A percentile compares a stretch with the other conserved stretches of the same genome.
Evolutionary conservation across 306 rosid species (phyloP).

Genomic region (Malus fusca): DNA sequence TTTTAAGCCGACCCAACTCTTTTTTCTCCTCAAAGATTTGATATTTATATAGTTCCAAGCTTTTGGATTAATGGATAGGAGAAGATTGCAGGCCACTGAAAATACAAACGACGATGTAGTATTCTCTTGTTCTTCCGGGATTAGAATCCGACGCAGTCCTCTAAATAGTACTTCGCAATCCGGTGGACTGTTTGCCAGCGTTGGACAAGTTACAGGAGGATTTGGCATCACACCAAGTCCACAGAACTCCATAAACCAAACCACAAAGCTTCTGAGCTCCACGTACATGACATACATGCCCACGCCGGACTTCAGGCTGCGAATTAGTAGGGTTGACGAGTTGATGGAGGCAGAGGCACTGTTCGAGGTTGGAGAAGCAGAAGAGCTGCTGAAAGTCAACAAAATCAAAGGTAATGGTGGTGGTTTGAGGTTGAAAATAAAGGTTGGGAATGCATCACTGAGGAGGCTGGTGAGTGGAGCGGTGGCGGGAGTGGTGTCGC

Average conservation of each 20-base stretch:
- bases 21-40: neutral
- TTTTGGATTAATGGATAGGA: slow-evolving; percentile 22
- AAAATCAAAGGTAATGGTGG: neutral
- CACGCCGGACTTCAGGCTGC: neutral
- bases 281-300: slow-evolving; percentile 21
- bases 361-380: slow-evolving; percentile 14
- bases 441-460: slow-evolving; percentile 40
- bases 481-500: slow-evolving; percentile 58
- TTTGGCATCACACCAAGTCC: slow-evolving; percentile 21
- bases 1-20: neutral
- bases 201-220: slow-evolving; percentile 27
- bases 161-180: neutral
- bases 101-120: slow-evolving; percentile 16
- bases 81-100: slow-evolving; percentile 19
- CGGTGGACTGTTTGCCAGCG: slow-evolving; percentile 29
- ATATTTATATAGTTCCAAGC: slow-evolving; percentile 4
- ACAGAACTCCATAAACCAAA: neutral
- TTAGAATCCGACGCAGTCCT: slow-evolving; percentile 24
- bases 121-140: slow-evolving; percentile 38
- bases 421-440: slow-evolving; percentile 38
- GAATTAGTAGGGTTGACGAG: slow-evolving; percentile 5
- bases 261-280: slow-evolving; percentile 10
- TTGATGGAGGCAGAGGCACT: neutral
- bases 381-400: slow-evolving; percentile 6
- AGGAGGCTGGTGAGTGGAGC: slow-evolving; percentile 66